Conservation (phyloP, 495 filamentous ascomycete species). For the Neurospora hispaniola region DNA sequence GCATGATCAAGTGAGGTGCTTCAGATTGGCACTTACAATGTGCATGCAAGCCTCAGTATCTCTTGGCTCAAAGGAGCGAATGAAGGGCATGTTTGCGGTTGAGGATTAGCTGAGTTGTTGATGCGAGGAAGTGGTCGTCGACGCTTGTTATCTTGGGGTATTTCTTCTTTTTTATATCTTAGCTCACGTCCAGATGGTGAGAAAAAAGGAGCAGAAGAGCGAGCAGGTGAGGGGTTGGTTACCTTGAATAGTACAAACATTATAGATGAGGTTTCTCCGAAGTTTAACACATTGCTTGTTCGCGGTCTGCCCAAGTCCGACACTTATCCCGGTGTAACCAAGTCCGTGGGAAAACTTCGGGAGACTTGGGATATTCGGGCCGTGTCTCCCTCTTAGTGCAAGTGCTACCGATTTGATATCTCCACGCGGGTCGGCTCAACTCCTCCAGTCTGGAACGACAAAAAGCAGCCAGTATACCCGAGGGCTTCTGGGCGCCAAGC, state of each 20-base stretch:
- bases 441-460: neutral
- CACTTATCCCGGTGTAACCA: neutral
- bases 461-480: neutral
- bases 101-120: neutral
- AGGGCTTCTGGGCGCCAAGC: no score
- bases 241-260: neutral
- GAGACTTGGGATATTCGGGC: neutral
- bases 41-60: constrained; percentile 25
- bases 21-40: constrained; percentile 18
- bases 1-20: neutral
- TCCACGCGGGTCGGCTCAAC: neutral
- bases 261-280: neutral
- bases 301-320: neutral
- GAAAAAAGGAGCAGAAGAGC: neutral
- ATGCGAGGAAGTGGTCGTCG: neutral
- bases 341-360: neutral
- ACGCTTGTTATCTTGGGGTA: no score
- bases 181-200: neutral
- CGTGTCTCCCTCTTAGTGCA: neutral
- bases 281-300: neutral
- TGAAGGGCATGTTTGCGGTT: constrained; percentile 22
- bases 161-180: neutral
- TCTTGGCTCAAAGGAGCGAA: constrained; percentile 19
- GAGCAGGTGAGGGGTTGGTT: neutral
- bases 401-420: neutral